Conservation (phyloP, 768 basidiomycete species). For the Mycena haematopus region DNA sequence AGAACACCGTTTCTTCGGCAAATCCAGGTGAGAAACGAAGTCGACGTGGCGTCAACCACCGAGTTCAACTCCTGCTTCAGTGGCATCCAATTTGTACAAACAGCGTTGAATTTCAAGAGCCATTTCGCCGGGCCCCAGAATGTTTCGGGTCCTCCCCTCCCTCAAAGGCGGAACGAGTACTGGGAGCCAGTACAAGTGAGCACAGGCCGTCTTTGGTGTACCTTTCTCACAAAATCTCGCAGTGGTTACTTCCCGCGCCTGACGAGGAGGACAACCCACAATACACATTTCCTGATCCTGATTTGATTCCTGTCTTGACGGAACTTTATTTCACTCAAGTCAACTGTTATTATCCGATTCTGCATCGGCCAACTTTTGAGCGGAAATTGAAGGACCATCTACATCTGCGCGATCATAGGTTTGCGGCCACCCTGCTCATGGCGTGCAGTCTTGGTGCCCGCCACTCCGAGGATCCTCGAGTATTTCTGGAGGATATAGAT, state of each 20-base stretch:
- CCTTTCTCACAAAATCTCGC: not conserved
- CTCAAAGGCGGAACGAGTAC: conserved; percentile 51
- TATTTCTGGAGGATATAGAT: conserved; percentile 53
- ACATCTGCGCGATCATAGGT: conserved; percentile 55
- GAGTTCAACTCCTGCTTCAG: conserved; percentile 35
- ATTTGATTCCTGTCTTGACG: conserved; percentile 62
- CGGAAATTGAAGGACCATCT: conserved; percentile 52
- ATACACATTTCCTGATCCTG: conserved; percentile 57
- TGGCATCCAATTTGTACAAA: conserved; percentile 56
- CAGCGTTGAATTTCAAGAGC: conserved; percentile 61
- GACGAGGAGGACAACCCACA: conserved; percentile 35
- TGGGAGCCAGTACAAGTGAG: conserved; percentile 56
- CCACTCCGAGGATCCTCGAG: conserved; percentile 64
- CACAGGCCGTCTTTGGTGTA: conserved; percentile 6
- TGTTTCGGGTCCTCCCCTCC: conserved; percentile 28
- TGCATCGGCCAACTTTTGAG: conserved; percentile 78
- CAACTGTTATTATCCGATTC: conserved; percentile 65
- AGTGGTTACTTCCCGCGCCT: conserved; percentile 24
- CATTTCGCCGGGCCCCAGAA: conserved; percentile 22
- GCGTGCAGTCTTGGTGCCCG: conserved; percentile 62
- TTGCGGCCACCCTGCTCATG: conserved; percentile 43
- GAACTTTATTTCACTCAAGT: conserved; percentile 52
- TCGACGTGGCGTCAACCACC: too few relatives aligned
- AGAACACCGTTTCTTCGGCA: conserved; percentile 55
- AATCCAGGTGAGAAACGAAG: conserved; percentile 36